Evolutionary conservation across 1,139 yeast genomes (phyloP).

Genomic region (Yamadazyma spencermartinsiae): DNA sequence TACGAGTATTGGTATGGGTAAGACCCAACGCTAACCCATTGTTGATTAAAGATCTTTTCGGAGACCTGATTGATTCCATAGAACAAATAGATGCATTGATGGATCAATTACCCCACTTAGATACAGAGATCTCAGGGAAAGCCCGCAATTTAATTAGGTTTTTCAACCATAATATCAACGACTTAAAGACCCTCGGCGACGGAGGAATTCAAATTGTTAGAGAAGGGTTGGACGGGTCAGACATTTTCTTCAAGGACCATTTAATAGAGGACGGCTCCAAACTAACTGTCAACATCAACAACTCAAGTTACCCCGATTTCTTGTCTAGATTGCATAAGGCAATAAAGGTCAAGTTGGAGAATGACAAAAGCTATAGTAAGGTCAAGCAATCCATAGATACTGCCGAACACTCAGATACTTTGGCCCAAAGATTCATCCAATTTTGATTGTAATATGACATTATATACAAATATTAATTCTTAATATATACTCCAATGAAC

Average conservation of each 20-base stretch:
- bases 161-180: conserved; percentile 45
- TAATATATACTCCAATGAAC: no score
- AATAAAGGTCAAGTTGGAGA: conserved; percentile 55
- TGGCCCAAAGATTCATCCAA: conserved; percentile 43
- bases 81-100: conserved; percentile 49
- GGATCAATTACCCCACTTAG: conserved; percentile 68
- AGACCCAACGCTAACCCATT: conserved; percentile 69
- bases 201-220: conserved; percentile 62
- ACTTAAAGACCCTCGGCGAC: conserved; percentile 28
- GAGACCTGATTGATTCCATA: conserved; percentile 45
- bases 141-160: conserved; percentile 60
- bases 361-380: conserved; percentile 36
- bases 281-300: conserved; percentile 25
- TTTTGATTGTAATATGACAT: no score
- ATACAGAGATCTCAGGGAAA: conserved; percentile 68
- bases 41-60: conserved; percentile 74
- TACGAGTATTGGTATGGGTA: conserved; percentile 62
- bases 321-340: conserved; percentile 61
- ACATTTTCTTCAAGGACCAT: conserved; percentile 54
- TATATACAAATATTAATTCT: not conserved
- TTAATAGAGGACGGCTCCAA: conserved; percentile 69
- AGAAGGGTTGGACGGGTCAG: conserved; percentile 64
- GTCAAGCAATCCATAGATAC: conserved; percentile 32
- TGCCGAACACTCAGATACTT: conserved; percentile 30
- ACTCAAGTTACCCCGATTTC: conserved; percentile 62